phyloP scores from a whole-genome alignment of 2,329 filamentous ascomycete genomes.

The Venturia nashicola region DNA sequence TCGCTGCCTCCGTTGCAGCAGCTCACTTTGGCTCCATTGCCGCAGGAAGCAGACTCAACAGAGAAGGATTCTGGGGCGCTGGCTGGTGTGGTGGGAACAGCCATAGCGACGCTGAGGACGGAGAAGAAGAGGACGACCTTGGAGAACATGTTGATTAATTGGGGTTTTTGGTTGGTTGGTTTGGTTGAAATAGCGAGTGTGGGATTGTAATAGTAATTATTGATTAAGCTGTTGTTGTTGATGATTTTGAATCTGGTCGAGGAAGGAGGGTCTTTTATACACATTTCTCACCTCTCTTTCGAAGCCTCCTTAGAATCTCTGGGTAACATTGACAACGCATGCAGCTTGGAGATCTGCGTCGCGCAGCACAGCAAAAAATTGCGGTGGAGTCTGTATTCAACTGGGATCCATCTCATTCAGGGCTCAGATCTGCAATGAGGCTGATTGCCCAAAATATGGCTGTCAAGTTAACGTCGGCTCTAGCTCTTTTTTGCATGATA shows the following conservation, averaged over 20 bases:
- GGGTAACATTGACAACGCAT: background rate
- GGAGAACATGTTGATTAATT: conserved; percentile 2
- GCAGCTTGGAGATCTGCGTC: background rate
- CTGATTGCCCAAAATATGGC: background rate
- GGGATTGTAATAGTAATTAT: background rate
- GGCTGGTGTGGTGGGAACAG: background rate
- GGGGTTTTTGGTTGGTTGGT: background rate
- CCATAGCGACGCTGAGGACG: background rate
- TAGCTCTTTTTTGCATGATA: background rate
- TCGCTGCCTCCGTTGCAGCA: background rate
- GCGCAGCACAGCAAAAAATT: background rate
- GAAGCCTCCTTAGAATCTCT: background rate
- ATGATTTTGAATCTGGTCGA: background rate
- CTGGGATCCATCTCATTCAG: background rate
- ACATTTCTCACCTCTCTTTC: background rate
- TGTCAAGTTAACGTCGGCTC: background rate
- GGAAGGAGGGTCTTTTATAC: background rate
- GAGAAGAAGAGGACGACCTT: background rate
- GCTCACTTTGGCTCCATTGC: background rate
- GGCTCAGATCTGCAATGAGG: background rate
- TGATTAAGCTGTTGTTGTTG: conserved; percentile 3
- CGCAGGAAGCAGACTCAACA: background rate
- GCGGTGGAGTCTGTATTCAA: background rate
- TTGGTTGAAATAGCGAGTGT: background rate
- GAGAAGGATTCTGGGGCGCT: background rate